phyloP scores from a whole-genome alignment of 78 protist genomes.

The Cavenderia fasciculata region DNA sequence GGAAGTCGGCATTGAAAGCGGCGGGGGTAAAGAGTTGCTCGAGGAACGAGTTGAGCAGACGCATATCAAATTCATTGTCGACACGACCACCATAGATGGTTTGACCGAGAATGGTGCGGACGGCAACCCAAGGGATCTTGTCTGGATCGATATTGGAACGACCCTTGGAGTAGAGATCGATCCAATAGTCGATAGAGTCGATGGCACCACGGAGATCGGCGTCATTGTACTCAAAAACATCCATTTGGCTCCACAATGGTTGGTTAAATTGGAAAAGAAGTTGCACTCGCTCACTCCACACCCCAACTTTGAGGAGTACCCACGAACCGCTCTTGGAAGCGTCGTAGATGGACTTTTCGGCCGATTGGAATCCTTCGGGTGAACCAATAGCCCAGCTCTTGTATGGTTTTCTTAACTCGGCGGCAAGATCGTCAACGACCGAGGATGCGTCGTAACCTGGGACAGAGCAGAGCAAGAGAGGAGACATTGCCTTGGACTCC shows the following conservation, averaged over 20 bases:
- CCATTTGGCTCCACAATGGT: constrained; percentile 26
- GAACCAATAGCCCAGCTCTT: constrained; percentile 96
- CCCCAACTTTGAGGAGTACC: constrained; percentile 98
- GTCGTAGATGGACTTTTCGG: constrained; percentile 88
- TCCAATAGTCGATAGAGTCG: constrained; percentile 94
- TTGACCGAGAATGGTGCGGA: constrained; percentile 82
- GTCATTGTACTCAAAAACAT: constrained; percentile 93
- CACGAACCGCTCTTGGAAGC: constrained; percentile 94
- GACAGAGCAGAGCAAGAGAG: constrained; percentile 89
- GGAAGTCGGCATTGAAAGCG: constrained; percentile 65
- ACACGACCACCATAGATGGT: constrained; percentile 94
- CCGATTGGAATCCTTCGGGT: constrained; percentile 93
- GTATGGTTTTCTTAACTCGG: constrained; percentile 63
- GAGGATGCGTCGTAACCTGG: constrained; percentile 96
- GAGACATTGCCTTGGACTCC: constrained; percentile 72
- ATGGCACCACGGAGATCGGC: constrained; percentile 92
- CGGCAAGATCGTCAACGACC: constrained; percentile 76
- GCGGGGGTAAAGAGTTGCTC: constrained; percentile 76
- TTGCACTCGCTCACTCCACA: constrained; percentile 85
- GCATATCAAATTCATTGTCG: constrained; percentile 96
- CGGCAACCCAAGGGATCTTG: constrained; percentile 92
- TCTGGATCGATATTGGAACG: constrained; percentile 77
- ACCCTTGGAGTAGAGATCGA: constrained; percentile 83
- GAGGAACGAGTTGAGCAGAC: constrained; percentile 87
- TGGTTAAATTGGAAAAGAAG: constrained; percentile 72